These are phyloP conservation scores for Fagopyrum tataricum DNA, from an alignment of 148 eudicot species.

Conservation along the genomic window DNA sequence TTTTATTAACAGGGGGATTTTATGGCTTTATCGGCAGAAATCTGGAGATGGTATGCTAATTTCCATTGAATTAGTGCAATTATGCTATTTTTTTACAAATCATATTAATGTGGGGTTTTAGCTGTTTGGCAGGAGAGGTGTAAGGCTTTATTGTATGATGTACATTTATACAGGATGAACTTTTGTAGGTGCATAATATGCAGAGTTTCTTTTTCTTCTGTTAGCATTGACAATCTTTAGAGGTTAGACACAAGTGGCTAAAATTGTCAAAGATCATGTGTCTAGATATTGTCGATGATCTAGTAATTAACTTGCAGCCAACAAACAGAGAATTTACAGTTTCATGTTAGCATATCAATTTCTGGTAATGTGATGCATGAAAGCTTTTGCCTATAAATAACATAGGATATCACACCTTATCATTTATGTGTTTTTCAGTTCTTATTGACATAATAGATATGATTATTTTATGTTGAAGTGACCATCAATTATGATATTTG, in stretches of 20 bases:
- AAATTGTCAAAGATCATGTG: not conserved
- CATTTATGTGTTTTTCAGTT: not conserved
- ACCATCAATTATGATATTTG: not conserved
- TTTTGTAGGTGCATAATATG: not conserved
- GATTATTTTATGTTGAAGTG: not conserved
- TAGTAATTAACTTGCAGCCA: not conserved
- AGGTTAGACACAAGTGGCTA: not conserved
- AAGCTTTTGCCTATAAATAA: not conserved
- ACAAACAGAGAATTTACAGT: not conserved
- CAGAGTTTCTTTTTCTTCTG: not conserved
- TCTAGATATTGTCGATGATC: not conserved
- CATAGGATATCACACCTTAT: not conserved
- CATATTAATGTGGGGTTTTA: too few species aligned
- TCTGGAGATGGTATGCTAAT: constrained; percentile 63
- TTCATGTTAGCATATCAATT: not conserved
- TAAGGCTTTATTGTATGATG: not conserved
- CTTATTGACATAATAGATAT: not conserved
- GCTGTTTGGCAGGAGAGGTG: not conserved
- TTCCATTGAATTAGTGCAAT: not conserved
- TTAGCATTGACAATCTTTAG: not conserved
- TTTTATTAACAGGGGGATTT: constrained; percentile 60
- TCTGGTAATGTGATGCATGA: not conserved
- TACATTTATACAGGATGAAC: not conserved
- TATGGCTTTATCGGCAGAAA: constrained; percentile 65
- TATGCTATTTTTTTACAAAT: constrained; percentile 2